Percentiles rank a stretch among this genome's conserved stretches.
phyloP scores from a whole-genome alignment of 495 filamentous ascomycete species.

The Amniculicola lignicola region DNA sequence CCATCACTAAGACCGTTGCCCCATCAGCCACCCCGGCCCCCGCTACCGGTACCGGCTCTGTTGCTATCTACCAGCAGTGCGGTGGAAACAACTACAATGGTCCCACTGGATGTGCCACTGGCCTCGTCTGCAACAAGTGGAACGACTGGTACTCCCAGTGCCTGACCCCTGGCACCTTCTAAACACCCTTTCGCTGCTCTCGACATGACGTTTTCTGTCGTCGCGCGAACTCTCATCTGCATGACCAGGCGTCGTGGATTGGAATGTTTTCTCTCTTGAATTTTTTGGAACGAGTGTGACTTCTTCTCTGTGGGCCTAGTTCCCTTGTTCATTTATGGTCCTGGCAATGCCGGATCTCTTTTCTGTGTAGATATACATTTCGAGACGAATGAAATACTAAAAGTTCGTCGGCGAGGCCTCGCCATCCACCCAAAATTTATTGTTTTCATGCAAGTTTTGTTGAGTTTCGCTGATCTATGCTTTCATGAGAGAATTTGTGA shows the following conservation, averaged over 20 bases:
- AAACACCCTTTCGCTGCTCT: no score
- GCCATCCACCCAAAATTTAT: neutral
- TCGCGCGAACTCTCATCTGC: neutral
- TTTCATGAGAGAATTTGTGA: no score
- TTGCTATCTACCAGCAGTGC: slow-evolving; percentile 29
- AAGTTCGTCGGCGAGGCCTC: neutral
- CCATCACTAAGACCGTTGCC: slow-evolving; percentile 1
- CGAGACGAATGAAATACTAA: slow-evolving; percentile 7
- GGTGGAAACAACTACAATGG: slow-evolving; percentile 27
- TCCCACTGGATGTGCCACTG: slow-evolving; percentile 20
- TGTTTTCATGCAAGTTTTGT: neutral
- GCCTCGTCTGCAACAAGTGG: slow-evolving; percentile 22
- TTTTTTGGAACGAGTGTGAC: neutral
- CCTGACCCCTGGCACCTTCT: no score
- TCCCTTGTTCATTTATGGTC: neutral
- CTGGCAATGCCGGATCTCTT: neutral
- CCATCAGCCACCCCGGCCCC: neutral
- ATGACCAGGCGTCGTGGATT: slow-evolving; percentile 15
- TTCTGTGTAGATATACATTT: slow-evolving; percentile 19
- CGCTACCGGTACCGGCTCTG: slow-evolving; percentile 7
- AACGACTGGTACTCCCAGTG: slow-evolving; percentile 35
- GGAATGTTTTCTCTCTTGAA: neutral
- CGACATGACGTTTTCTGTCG: no score
- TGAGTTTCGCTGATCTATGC: no score
- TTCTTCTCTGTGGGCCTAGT: neutral